Conservation (phyloP, 2,329 filamentous ascomycete genomes). For the Canariomyces notabilis region DNA sequence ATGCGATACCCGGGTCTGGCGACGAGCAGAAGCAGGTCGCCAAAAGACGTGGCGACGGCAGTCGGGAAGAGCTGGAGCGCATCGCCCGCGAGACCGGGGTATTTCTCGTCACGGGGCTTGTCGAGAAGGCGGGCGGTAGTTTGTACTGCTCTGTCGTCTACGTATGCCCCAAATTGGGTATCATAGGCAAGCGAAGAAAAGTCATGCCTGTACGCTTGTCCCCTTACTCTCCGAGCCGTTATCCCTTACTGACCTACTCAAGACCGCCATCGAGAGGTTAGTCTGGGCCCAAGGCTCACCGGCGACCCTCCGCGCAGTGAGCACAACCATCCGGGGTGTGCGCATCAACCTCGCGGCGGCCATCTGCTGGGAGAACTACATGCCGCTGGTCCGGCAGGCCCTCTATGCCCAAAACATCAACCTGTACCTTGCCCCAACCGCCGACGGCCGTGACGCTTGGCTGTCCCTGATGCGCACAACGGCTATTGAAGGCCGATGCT, state of each 20-base stretch:
- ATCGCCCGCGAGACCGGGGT: constrained; percentile 74
- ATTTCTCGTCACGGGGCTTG: constrained; percentile 73
- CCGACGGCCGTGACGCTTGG: constrained; percentile 81
- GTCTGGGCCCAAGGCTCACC: constrained; percentile 86
- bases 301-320: constrained; percentile 71
- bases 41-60: constrained; percentile 48
- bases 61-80: constrained; percentile 71
- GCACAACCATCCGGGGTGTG: constrained; percentile 72
- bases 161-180: constrained; percentile 67
- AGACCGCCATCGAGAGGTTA: constrained; percentile 73
- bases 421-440: constrained; percentile 84
- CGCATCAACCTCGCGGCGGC: constrained; percentile 77
- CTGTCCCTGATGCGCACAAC: constrained; percentile 74
- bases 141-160: constrained; percentile 81
- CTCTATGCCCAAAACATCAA: constrained; percentile 90
- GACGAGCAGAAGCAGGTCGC: constrained; percentile 28
- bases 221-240: no score
- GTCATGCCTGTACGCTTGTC: constrained; percentile 69
- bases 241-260: background rate
- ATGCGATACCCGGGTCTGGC: constrained; percentile 1
- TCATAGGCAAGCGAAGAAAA: constrained; percentile 82
- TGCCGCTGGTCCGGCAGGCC: constrained; percentile 79
- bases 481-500: constrained; percentile 74
- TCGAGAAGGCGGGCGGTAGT: constrained; percentile 76
- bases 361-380: constrained; percentile 97